Evolutionary conservation across 495 filamentous ascomycete species (phyloP).

Genomic region (Daldinia grandis): DNA sequence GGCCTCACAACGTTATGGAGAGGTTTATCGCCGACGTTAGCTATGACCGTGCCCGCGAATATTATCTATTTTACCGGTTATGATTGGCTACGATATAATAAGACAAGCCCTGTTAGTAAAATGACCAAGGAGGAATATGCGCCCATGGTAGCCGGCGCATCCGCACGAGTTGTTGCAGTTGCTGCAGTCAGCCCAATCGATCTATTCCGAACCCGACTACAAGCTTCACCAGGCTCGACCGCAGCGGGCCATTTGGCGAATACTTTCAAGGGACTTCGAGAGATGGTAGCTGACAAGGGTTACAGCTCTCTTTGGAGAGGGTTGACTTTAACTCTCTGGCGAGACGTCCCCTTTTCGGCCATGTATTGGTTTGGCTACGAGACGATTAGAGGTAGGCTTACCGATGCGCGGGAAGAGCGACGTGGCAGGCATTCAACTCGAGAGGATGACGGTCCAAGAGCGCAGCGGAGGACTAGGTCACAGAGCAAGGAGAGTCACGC

Average conservation of each 20-base stretch:
- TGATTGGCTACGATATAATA: slow-evolving; percentile 84
- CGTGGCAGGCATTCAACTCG: slow-evolving; percentile 48
- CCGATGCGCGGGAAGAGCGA: slow-evolving; percentile 66
- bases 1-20: slow-evolving; percentile 89
- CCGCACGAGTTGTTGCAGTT: slow-evolving; percentile 82
- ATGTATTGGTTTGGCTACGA: slow-evolving; percentile 99
- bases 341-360: slow-evolving; percentile 95
- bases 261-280: slow-evolving; percentile 75
- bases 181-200: slow-evolving; percentile 89
- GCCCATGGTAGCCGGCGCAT: slow-evolving; percentile 79
- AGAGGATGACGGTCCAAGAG: slow-evolving; percentile 37
- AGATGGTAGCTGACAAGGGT: slow-evolving; percentile 80
- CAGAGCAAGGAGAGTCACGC: slow-evolving; percentile 66
- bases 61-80: slow-evolving; percentile 99
- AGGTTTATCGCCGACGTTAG: slow-evolving; percentile 87
- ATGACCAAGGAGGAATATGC: slow-evolving; percentile 71
- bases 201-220: slow-evolving; percentile 92
- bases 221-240: slow-evolving; percentile 72
- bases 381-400: slow-evolving; percentile 70
- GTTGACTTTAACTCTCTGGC: slow-evolving; percentile 89
- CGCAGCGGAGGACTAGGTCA: slow-evolving; percentile 54
- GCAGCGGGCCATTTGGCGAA: slow-evolving; percentile 65
- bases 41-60: slow-evolving; percentile 94
- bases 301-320: slow-evolving; percentile 92
- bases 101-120: slow-evolving; percentile 70